Percentiles rank a stretch among this genome's conserved stretches.
Conservation (phyloP, 306 rosid species). For the Pterocarpus macrocarpus region DNA sequence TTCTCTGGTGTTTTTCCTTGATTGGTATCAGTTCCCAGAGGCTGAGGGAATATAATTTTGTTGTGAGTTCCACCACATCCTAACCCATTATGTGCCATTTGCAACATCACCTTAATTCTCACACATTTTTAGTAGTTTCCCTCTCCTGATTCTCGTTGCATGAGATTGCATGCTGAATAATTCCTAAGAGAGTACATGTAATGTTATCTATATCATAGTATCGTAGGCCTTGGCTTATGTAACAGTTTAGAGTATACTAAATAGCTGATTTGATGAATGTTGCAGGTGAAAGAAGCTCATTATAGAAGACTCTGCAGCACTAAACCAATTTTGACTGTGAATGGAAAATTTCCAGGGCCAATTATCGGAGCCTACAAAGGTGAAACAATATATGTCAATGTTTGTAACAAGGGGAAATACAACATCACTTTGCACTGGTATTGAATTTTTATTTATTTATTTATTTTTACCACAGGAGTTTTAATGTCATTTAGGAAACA, state of each 20-base stretch:
- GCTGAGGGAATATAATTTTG: conserved; percentile 19
- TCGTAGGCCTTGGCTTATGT: neutral
- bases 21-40: neutral
- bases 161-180: conserved; percentile 19
- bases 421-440: conserved; percentile 73
- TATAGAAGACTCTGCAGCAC: conserved; percentile 49
- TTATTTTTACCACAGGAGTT: neutral
- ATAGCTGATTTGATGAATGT: neutral
- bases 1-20: conserved; percentile 5
- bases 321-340: conserved; percentile 45
- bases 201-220: neutral
- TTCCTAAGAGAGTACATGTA: neutral
- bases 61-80: conserved; percentile 28
- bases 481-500: neutral
- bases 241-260: neutral
- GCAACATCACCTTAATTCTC: neutral
- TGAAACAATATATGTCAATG: conserved; percentile 46
- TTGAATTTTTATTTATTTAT: neutral
- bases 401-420: conserved; percentile 47
- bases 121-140: neutral
- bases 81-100: conserved; percentile 2
- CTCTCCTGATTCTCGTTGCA: neutral
- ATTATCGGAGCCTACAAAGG: conserved; percentile 26
- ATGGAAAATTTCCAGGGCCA: conserved; percentile 56
- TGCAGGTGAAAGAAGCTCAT: conserved; percentile 45